phyloP scores from a whole-genome alignment of 768 basidiomycete species.

The Russula compacta region DNA sequence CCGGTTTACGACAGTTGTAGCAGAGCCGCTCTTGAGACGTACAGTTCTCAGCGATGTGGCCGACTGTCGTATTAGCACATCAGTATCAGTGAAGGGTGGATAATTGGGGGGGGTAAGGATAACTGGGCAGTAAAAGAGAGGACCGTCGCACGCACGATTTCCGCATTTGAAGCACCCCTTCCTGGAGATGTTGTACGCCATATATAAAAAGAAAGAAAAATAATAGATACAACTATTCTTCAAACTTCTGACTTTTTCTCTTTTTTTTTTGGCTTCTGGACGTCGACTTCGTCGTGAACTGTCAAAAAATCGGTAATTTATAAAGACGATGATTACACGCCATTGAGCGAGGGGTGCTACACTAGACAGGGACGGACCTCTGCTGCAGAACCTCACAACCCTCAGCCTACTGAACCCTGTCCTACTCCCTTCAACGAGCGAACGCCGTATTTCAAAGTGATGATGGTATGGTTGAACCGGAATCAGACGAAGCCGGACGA shows the following conservation, averaged over 20 bases:
- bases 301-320: not conserved
- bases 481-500: too few relatives aligned
- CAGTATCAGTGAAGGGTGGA: not conserved
- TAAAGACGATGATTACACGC: not conserved
- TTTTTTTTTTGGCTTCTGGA: not conserved
- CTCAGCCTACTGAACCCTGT: constrained; percentile 14
- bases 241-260: not conserved
- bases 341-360: not conserved
- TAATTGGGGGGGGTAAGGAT: not conserved
- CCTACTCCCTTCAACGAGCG: constrained; percentile 19
- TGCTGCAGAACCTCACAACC: constrained; percentile 13
- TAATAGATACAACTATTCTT: constrained; percentile 14
- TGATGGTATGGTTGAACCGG: constrained; percentile 8
- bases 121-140: too few relatives aligned
- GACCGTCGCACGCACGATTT: constrained; percentile 53
- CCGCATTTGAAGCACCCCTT: constrained; percentile 94
- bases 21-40: constrained; percentile 82
- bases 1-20: constrained; percentile 93
- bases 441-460: constrained; percentile 14
- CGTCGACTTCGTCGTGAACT: constrained; percentile 1
- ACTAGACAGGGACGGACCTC: constrained; percentile 5
- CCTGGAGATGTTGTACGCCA: constrained; percentile 78
- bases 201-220: constrained; percentile 29
- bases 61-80: constrained; percentile 42
- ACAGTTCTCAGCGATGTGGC: constrained; percentile 90